Evolutionary conservation across 2,329 filamentous ascomycete genomes (phyloP), one percentile per base, ranked within the genome.

Genomic region (Aspergillus alliaceus): DNA sequence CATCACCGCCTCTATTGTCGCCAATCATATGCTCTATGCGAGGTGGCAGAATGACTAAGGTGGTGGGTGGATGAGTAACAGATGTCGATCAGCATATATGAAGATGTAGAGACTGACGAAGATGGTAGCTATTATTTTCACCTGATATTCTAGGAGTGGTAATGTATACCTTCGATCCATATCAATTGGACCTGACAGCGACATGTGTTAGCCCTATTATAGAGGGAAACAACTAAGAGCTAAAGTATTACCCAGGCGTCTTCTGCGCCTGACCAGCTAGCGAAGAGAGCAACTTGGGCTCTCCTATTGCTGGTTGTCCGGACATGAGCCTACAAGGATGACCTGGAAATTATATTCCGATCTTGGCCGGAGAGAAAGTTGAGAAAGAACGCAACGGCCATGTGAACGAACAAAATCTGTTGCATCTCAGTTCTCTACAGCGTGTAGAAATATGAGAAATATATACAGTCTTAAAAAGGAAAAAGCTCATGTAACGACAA

Each of bases 401-500:
- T 29, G 27, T 9, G 27, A 29, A 40, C 12, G 37, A 20, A 24
- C 18, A 40, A 9, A 5, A 22, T 40, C 11, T 40, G 37, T 40
- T 24, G n/a, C n/a, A n/a, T n/a, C n/a, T n/a, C n/a, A n/a, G n/a
- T n/a, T n/a, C 29, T 29, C 48, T 31, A 52, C 49, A 20, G 18
- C 24, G n/a, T 31, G 20, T 24, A 24, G 12, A 32, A 32, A 24
- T 6, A 32, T 47, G 6, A 22, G 32, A n/a, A n/a, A 25, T 31
- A n/a, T 53, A 54, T 37, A 48, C 32, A 37, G 42, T 27, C 22
- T 47, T 29, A 47, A 20, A 24, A 53, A n/a, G n/a, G n/a, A n/a
- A n/a, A 15, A 35, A 22, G 8, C 37, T 54, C 54, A 54, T 59
- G 54, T 46, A 61, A 24, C 8, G 29, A 32, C 44, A 44, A 56